A percentile compares a stretch with the other conserved stretches of the same genome.
phyloP scores from a whole-genome alignment of 768 basidiomycete species.

The Podaxis sp. region DNA sequence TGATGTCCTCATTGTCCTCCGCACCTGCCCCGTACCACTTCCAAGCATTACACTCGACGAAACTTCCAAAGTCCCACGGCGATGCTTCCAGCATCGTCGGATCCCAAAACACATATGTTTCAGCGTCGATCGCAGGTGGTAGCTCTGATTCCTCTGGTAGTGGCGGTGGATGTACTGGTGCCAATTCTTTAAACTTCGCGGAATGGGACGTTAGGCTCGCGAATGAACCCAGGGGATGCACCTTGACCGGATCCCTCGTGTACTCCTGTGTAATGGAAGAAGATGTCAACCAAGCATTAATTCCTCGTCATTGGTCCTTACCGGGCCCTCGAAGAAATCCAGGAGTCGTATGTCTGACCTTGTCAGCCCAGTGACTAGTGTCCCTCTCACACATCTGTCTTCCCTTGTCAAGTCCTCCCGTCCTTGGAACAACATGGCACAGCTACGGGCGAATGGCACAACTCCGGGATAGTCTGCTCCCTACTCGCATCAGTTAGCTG shows the following conservation, averaged over 20 bases:
- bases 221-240: conserved; percentile 50
- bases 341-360: conserved; percentile 57
- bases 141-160: conserved; percentile 33
- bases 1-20: conserved; percentile 27
- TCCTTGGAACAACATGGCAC: conserved; percentile 33
- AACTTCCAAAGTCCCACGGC: conserved; percentile 82
- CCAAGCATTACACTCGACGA: conserved; percentile 70
- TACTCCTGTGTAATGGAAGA: conserved; percentile 60
- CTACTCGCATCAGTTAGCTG: conserved; percentile 25
- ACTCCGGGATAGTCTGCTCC: conserved; percentile 81
- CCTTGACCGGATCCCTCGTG: conserved; percentile 43
- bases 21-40: conserved; percentile 62
- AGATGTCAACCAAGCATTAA: conserved; percentile 1
- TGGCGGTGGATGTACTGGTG: conserved; percentile 39
- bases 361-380: conserved; percentile 71
- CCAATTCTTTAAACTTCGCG: conserved; percentile 18
- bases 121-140: conserved; percentile 35
- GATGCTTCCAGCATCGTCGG: conserved; percentile 43
- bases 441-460: conserved; percentile 51
- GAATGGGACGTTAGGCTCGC: conserved; percentile 28
- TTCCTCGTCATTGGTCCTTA: conserved; percentile 16
- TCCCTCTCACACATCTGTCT: conserved; percentile 73
- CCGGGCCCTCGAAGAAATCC: conserved; percentile 81
- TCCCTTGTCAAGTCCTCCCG: conserved; percentile 44
- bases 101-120: conserved; percentile 71